Conservation (phyloP, 176 grass and related monocot species). For the Phoenix roebelenii region DNA sequence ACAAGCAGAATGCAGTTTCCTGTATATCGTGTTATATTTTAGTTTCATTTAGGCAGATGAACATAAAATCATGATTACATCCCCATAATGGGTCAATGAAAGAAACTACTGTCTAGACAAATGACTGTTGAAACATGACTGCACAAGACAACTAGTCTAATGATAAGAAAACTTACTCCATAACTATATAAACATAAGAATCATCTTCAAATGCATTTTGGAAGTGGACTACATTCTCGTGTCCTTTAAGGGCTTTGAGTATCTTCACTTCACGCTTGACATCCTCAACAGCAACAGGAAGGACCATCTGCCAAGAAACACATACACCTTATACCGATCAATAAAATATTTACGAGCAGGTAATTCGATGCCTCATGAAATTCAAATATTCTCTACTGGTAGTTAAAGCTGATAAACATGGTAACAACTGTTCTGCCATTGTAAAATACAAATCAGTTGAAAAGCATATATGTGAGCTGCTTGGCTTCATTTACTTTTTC, state of each 20-base stretch:
- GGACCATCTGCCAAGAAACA: constrained; percentile 59
- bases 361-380: background rate
- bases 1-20: too few species aligned
- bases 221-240: constrained; percentile 88
- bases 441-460: too few species aligned
- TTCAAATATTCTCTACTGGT: background rate
- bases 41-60: too few species aligned
- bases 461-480: too few species aligned
- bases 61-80: too few species aligned
- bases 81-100: too few species aligned
- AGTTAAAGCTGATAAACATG: too few species aligned
- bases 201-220: constrained; percentile 90
- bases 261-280: constrained; percentile 94
- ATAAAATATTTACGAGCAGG: background rate
- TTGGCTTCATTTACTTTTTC: too few species aligned
- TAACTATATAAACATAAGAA: constrained; percentile 82
- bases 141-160: background rate
- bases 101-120: background rate
- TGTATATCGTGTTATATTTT: too few species aligned
- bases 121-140: background rate
- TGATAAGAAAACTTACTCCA: constrained; percentile 68
- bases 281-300: constrained; percentile 86
- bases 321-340: background rate
- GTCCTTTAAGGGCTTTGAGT: constrained; percentile 70
- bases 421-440: too few species aligned